A percentile compares a stretch with the other conserved stretches of the same genome.
Evolutionary conservation across 1,284 basidiomycete species (phyloP).

Genomic region (Ustilago bromivora): DNA sequence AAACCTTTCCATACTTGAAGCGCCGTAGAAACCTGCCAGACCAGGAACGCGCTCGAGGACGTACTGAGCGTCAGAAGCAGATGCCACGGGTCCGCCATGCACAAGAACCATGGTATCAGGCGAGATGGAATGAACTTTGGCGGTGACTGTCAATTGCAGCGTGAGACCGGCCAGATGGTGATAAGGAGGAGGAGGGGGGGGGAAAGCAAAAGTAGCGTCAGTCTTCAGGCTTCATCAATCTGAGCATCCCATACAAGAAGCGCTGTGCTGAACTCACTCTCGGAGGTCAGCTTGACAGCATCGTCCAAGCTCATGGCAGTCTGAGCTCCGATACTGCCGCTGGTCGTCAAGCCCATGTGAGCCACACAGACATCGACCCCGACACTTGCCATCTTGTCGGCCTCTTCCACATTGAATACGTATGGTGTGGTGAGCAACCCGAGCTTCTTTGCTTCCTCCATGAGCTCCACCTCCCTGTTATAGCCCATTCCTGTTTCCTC

Average conservation of each 20-base stretch:
- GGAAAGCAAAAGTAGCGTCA: not conserved
- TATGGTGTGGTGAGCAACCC: slow-evolving; percentile 48
- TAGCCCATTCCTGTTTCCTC: slow-evolving; percentile 55
- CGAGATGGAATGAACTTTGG: slow-evolving; percentile 33
- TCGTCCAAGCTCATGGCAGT: slow-evolving; percentile 47
- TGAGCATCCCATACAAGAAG: not conserved
- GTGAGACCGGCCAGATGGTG: not conserved
- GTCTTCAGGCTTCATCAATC: not conserved
- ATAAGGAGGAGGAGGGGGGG: no score
- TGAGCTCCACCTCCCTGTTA: slow-evolving; percentile 44
- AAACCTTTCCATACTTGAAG: slow-evolving; percentile 49
- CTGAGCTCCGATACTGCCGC: slow-evolving; percentile 46
- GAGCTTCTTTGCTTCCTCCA: slow-evolving; percentile 36
- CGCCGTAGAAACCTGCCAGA: slow-evolving; percentile 53
- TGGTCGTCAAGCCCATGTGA: slow-evolving; percentile 47
- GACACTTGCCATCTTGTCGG: slow-evolving; percentile 37
- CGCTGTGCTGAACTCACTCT: slow-evolving; percentile 25
- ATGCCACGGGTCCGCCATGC: slow-evolving; percentile 46
- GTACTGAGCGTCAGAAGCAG: slow-evolving; percentile 44
- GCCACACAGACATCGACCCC: slow-evolving; percentile 45
- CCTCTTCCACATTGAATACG: slow-evolving; percentile 43
- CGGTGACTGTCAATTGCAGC: slow-evolving; percentile 21
- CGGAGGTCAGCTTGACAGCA: slow-evolving; percentile 34
- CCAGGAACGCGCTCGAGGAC: slow-evolving; percentile 37
- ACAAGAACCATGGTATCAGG: slow-evolving; percentile 44